Conservation (phyloP, 306 rosid genomes). For the Delonix regia region DNA sequence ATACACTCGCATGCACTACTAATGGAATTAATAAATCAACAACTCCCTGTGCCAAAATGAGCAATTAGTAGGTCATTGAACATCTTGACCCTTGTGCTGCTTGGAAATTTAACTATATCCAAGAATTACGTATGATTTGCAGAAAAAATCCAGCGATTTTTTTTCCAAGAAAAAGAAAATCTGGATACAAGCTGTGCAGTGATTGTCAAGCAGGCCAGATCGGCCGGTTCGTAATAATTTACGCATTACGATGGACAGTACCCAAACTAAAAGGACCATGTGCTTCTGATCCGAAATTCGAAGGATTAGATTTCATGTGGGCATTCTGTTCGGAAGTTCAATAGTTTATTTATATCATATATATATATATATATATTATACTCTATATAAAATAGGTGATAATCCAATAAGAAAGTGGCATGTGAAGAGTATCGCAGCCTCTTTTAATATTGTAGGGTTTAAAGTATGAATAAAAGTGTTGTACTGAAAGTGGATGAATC, state of each 20-base stretch:
- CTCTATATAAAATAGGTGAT: neutral
- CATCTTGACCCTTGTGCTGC: neutral
- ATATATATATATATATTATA: too few species aligned
- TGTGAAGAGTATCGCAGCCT: too few species aligned
- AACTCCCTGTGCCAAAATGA: neutral
- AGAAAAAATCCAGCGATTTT: neutral
- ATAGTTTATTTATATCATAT: conserved; percentile 25
- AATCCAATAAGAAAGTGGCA: too few species aligned
- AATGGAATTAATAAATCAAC: neutral
- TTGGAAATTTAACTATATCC: conserved; percentile 40
- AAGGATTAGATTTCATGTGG: conserved; percentile 67
- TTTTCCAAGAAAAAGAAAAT: neutral
- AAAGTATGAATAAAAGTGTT: too few species aligned
- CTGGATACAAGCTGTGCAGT: conserved; percentile 32
- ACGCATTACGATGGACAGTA: conserved; percentile 27
- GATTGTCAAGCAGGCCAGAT: neutral
- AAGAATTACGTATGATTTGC: conserved; percentile 36
- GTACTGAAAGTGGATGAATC: too few species aligned
- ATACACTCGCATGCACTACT: neutral
- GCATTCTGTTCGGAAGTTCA: conserved; percentile 28
- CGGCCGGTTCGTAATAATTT: neutral
- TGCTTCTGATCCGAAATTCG: conserved; percentile 53
- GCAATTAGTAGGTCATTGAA: neutral
- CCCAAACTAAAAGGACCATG: conserved; percentile 51
- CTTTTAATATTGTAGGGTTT: too few species aligned